Evolutionary conservation across 305 asterid species (phyloP).

Genomic region (Euphrasia arctica): DNA sequence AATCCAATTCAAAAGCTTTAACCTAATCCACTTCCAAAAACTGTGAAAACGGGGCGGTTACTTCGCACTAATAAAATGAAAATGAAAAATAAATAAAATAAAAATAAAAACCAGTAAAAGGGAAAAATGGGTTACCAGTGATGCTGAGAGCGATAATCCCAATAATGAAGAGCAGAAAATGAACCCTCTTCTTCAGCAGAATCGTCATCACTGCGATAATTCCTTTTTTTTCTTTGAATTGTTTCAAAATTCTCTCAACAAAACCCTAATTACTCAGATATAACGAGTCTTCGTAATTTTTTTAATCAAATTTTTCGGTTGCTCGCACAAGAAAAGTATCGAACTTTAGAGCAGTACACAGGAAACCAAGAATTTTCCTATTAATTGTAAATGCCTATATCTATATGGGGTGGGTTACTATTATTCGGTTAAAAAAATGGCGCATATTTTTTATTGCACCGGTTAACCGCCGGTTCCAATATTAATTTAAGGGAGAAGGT

Average conservation of each 20-base stretch:
- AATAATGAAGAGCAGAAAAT: conserved; percentile 50
- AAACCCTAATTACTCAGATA: conserved; percentile 9
- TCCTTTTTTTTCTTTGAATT: neutral
- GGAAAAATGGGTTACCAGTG: conserved; percentile 47
- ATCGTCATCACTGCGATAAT: conserved; percentile 31
- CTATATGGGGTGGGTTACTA: too few species aligned
- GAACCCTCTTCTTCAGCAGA: conserved; percentile 66
- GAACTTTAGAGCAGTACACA: neutral
- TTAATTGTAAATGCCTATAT: too few species aligned
- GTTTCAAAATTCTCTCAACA: neutral
- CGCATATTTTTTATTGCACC: too few species aligned
- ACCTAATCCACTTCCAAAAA: neutral
- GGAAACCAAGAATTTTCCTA: neutral
- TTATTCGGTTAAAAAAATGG: too few species aligned
- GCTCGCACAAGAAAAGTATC: neutral
- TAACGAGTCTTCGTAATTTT: neutral
- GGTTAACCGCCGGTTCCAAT: too few species aligned
- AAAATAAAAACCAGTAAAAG: neutral
- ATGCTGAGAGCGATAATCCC: conserved; percentile 64
- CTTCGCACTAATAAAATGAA: neutral
- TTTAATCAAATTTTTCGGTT: neutral
- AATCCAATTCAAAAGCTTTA: conserved; percentile 8
- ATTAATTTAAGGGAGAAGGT: too few species aligned
- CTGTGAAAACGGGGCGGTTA: neutral
- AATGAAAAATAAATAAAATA: neutral